Conservation (phyloP, 331 rosid genomes). For the Rhamnella rubrinervis region DNA sequence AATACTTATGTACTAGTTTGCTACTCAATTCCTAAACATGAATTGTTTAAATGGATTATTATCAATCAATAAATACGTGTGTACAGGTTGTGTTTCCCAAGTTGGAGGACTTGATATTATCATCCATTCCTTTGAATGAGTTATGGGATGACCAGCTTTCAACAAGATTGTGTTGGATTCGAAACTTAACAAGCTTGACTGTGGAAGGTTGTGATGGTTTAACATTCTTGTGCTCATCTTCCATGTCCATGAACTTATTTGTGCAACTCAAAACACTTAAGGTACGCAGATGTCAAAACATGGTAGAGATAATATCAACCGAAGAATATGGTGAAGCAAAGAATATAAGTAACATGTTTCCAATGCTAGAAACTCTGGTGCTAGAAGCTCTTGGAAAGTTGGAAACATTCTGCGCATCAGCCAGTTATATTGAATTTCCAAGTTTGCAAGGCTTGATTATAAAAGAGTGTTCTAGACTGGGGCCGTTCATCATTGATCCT, state of each 20-base stretch:
- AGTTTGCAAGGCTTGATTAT: not conserved
- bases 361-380: not conserved
- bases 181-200: not conserved
- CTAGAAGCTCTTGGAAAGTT: slow-evolving; percentile 1
- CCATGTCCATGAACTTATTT: slow-evolving; percentile 3
- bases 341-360: not conserved
- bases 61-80: too few species aligned
- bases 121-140: not conserved
- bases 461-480: not conserved
- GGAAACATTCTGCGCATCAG: not conserved
- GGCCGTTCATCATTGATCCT: not conserved
- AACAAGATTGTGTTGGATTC: not conserved
- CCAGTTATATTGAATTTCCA: not conserved
- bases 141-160: not conserved
- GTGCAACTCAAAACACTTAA: not conserved
- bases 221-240: slow-evolving; percentile 2
- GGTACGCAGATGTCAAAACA: not conserved
- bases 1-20: too few species aligned
- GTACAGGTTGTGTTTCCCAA: slow-evolving; percentile 1
- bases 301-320: slow-evolving; percentile 15
- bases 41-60: too few species aligned
- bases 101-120: not conserved
- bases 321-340: not conserved
- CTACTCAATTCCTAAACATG: too few species aligned
- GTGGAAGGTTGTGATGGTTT: not conserved